Evolutionary conservation across 2,329 filamentous ascomycete genomes (phyloP).

Genomic region (Emergomyces africanus): DNA sequence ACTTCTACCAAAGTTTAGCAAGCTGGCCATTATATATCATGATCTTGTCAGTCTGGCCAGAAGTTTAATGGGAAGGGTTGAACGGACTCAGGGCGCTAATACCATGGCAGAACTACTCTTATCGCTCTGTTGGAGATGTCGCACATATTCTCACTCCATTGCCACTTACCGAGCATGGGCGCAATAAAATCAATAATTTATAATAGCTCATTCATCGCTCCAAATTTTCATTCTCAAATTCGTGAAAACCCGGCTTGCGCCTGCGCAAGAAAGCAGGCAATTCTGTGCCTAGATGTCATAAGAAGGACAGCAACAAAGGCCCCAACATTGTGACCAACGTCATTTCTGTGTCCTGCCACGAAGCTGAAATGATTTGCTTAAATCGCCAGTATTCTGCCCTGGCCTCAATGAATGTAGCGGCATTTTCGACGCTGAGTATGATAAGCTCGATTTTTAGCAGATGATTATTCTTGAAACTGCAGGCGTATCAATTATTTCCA

Average conservation of each 20-base stretch:
- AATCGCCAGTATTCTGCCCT: not conserved
- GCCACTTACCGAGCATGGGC: not conserved
- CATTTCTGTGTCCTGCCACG: not conserved
- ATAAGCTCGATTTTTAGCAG: not conserved
- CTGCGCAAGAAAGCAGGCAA: not conserved
- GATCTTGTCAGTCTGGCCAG: no score
- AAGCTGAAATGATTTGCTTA: not conserved
- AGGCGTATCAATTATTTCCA: not conserved
- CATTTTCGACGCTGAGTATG: not conserved
- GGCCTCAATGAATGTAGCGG: not conserved
- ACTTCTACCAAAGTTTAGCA: no score
- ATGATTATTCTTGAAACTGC: not conserved
- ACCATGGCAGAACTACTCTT: no score
- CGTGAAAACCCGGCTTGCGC: not conserved
- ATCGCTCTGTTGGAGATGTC: no score
- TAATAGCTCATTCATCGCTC: not conserved
- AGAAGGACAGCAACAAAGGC: not conserved
- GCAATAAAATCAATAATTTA: not conserved
- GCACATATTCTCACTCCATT: no score
- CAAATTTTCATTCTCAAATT: not conserved
- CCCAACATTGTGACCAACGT: not conserved
- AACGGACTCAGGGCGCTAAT: no score
- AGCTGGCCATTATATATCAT: no score
- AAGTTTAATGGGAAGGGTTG: no score
- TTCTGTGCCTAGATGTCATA: not conserved